These are phyloP conservation scores for Oehlia diaphana DNA, from an alignment of 192 early-diverging fungal species.

Conservation along the genomic window DNA sequence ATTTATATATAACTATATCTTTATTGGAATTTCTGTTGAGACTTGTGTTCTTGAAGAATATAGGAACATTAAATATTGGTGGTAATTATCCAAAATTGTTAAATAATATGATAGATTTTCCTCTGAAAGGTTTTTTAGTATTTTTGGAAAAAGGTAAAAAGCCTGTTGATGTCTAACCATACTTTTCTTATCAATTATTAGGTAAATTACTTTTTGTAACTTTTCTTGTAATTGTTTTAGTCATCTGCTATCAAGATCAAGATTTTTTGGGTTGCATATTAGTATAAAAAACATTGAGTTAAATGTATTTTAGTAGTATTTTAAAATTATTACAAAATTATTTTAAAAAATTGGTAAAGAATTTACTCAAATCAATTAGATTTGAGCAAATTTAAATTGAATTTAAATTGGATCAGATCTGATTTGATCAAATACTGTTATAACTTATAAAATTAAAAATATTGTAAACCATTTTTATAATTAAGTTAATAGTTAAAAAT, in stretches of 20 bases:
- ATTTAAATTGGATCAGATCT: too few species aligned
- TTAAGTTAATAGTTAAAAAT: too few species aligned
- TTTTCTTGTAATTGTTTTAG: neutral
- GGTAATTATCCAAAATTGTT: neutral
- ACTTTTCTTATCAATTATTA: neutral
- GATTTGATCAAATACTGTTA: too few species aligned
- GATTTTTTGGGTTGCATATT: neutral
- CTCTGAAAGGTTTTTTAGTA: neutral
- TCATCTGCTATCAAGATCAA: neutral
- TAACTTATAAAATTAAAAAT: too few species aligned
- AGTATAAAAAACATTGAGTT: neutral
- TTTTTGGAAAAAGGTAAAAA: neutral
- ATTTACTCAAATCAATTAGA: too few species aligned
- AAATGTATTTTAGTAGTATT: too few species aligned
- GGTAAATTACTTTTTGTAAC: neutral
- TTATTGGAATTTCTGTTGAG: neutral
- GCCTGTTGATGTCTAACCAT: neutral
- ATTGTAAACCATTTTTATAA: too few species aligned
- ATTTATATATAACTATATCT: neutral
- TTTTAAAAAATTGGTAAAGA: too few species aligned
- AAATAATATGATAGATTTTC: neutral
- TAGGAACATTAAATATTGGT: neutral
- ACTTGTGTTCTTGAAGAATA: neutral
- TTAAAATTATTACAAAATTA: too few species aligned
- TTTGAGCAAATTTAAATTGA: too few species aligned